phyloP scores from a whole-genome alignment of 805 yeast genomes.

The Kuraishia piskuri region DNA sequence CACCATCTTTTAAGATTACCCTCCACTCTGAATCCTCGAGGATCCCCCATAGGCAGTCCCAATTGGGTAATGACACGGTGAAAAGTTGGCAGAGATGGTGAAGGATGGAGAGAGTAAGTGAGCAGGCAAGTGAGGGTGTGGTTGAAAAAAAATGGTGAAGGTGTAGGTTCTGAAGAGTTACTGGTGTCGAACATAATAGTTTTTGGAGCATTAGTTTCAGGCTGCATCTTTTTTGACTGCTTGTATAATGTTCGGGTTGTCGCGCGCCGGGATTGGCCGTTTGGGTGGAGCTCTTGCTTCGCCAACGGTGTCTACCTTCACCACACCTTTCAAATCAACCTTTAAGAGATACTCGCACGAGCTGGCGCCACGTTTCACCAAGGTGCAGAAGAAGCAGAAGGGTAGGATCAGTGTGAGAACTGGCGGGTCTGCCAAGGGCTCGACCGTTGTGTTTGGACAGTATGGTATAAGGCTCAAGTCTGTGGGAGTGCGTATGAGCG shows the following conservation, averaged over 20 bases:
- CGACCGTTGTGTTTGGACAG: slow-evolving; percentile 69
- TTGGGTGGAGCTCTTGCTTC: background rate
- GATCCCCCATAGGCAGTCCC: background rate
- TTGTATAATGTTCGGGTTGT: background rate
- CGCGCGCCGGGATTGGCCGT: background rate
- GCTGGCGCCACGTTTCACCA: slow-evolving; percentile 66
- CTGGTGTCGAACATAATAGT: too few species aligned
- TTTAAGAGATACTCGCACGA: slow-evolving; percentile 50
- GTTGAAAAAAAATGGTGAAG: background rate
- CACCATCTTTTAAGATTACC: background rate
- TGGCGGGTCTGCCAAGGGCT: slow-evolving; percentile 91
- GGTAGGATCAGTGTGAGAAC: slow-evolving; percentile 92
- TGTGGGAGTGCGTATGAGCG: slow-evolving; percentile 82
- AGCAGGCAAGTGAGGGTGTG: slow-evolving; percentile 6
- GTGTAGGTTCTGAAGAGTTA: too few species aligned
- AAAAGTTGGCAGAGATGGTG: background rate
- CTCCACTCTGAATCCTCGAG: background rate
- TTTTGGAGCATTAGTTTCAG: too few species aligned
- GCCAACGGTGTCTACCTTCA: background rate
- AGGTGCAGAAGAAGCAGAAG: slow-evolving; percentile 72
- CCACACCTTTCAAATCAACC: background rate
- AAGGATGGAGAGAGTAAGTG: background rate
- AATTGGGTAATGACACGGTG: background rate
- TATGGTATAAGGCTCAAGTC: slow-evolving; percentile 82
- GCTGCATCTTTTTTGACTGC: background rate